Evolutionary conservation across 2,329 filamentous ascomycete species (phyloP), one percentile per base, ranked within the genome.

Genomic region (Penicillium rolfsii): DNA sequence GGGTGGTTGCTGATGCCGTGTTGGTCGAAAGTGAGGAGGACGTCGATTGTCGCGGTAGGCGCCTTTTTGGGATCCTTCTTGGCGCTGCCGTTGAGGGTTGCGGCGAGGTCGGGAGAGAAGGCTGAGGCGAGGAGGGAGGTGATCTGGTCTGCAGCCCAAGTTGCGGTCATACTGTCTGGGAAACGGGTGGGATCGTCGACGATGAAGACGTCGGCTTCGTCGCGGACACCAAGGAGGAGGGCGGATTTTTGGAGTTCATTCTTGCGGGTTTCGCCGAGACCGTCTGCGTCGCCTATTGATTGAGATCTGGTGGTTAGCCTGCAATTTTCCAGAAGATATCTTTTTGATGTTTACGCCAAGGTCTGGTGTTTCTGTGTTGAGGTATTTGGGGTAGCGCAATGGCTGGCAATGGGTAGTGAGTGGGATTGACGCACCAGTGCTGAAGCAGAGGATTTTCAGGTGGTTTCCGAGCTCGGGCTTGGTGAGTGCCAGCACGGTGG

Each of bases 381-480:
- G 24, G 8, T n/a, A 24, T 4, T 3, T 46, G 43, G 14, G 22
- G 4, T 6, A 48, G 12, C 24, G 12, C n/a, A 50, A 33, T 36
- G 50, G 50, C 33, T 4, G 6, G 22, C 19, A 12, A n/a, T 38
- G 14, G 16, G 16, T 16, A 7, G 12, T 45, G n/a, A 7, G 12
- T 45, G n/a, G 24, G 11, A 30, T 16, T 12, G 28, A 70, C 77
- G 48, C 79, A 89, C 91, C 93, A 67, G 88, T 94, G 78, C 91
- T 96, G 65, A 99, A 81, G 79, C 95, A 99, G 58, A 98, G 80
- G 64, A 99, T 96, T 79, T 96, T 95, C 73, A 99, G 85, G 74
- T 96, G 92, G 78, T 99, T 98, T 4, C 91, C 90, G 22, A 89
- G 83, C 61, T 88, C 86, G 4, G 92, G 91, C 14, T 85, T 83